Conservation (phyloP, 257 asterid species). For the Salvia miltiorrhiza region DNA sequence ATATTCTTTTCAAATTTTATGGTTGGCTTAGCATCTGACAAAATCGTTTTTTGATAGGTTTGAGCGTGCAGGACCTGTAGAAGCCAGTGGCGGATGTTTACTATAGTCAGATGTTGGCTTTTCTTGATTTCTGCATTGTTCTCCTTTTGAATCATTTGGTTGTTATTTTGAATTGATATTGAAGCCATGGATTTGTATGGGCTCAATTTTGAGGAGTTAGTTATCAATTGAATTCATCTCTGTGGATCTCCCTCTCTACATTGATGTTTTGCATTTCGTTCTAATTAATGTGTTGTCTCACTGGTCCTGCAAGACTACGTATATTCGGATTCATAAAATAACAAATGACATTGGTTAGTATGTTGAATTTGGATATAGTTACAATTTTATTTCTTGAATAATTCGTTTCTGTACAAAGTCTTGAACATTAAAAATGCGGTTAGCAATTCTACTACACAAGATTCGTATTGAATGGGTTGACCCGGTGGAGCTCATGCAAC, state of each 20-base stretch:
- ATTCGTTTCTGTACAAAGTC: too few species aligned
- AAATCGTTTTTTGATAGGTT: conserved; percentile 25
- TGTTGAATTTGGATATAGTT: too few species aligned
- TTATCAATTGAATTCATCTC: not conserved
- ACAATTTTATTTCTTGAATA: too few species aligned
- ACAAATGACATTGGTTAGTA: too few species aligned
- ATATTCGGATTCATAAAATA: too few species aligned
- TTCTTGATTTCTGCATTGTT: not conserved
- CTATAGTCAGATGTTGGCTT: not conserved
- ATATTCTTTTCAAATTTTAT: not conserved
- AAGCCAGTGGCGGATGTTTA: not conserved
- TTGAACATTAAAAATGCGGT: too few species aligned
- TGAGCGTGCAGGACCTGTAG: conserved; percentile 48
- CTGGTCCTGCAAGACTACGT: too few species aligned
- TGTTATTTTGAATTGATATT: not conserved
- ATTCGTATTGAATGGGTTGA: too few species aligned
- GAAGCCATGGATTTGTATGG: conserved; percentile 3
- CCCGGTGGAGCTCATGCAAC: too few species aligned
- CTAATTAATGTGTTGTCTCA: too few species aligned
- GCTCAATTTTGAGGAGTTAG: conserved; percentile 6
- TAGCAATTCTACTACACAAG: too few species aligned
- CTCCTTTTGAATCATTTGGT: not conserved
- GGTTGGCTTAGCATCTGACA: not conserved
- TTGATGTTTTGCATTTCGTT: not conserved
- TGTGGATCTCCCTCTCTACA: not conserved